A percentile compares a stretch with the other conserved stretches of the same genome.
Evolutionary conservation across 345 rosid genomes (phyloP).

Genomic region (Eucalyptus erythrocorys): DNA sequence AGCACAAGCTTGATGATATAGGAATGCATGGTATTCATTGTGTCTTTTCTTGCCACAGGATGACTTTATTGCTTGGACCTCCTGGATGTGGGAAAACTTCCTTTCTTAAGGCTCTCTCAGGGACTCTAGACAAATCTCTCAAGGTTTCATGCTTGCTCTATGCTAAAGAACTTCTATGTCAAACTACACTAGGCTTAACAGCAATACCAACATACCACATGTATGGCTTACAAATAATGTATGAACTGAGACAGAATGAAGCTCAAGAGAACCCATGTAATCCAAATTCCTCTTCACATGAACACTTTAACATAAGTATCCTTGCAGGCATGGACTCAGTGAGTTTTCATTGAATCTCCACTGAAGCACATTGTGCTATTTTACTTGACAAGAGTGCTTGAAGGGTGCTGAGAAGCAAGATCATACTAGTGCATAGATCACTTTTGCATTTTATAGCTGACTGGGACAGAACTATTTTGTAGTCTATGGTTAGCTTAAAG

Average conservation of each 20-base stretch:
- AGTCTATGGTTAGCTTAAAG: neutral
- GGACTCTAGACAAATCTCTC: slow-evolving; percentile 32
- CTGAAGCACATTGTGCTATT: neutral
- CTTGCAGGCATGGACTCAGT: neutral
- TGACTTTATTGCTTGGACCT: slow-evolving; percentile 69
- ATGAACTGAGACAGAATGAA: neutral
- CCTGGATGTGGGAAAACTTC: slow-evolving; percentile 80
- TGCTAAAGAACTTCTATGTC: neutral
- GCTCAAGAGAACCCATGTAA: neutral
- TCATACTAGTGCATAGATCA: neutral
- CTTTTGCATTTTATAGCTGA: neutral
- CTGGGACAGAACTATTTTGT: neutral
- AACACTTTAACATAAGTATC: neutral
- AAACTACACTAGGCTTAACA: neutral
- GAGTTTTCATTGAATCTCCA: neutral
- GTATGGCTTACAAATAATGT: neutral
- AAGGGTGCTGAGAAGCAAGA: neutral
- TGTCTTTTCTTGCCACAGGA: slow-evolving; percentile 11
- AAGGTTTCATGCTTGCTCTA: slow-evolving; percentile 18
- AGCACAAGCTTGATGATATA: neutral
- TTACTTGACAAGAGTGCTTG: neutral
- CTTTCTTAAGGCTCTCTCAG: slow-evolving; percentile 58
- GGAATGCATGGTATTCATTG: too few relatives aligned
- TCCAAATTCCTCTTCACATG: neutral
- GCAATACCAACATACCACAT: neutral